Conservation (phyloP, 1,284 basidiomycete species). For the Trametes hirsuta region DNA sequence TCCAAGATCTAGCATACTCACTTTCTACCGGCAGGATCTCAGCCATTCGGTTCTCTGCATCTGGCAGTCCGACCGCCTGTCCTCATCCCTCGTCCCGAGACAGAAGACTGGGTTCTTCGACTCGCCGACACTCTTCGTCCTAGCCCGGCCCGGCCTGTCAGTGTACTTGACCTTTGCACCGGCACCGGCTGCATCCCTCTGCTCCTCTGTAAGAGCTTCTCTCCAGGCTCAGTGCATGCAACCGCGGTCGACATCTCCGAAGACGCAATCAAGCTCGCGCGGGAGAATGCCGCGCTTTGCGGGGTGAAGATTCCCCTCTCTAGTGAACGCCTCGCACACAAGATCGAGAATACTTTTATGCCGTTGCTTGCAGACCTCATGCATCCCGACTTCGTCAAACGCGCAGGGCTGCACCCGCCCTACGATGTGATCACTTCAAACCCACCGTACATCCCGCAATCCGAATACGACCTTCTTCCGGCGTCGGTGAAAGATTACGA, state of each 20-base stretch:
- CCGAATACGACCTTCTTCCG: conserved; percentile 68
- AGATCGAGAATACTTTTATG: conserved; percentile 48
- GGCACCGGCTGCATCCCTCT: conserved; percentile 90
- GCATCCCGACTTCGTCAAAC: conserved; percentile 40
- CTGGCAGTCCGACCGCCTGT: conserved; percentile 75
- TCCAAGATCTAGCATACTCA: neutral
- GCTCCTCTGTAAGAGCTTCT: conserved; percentile 69
- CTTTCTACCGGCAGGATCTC: conserved; percentile 58
- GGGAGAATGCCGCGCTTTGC: conserved; percentile 64
- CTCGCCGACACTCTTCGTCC: conserved; percentile 48
- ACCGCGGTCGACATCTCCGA: conserved; percentile 75
- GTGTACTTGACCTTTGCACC: conserved; percentile 85
- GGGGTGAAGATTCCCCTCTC: conserved; percentile 36
- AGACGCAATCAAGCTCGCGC: conserved; percentile 70
- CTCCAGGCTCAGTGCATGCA: conserved; percentile 52
- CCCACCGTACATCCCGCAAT: conserved; percentile 86
- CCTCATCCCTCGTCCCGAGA: conserved; percentile 92
- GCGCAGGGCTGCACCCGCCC: conserved; percentile 43
- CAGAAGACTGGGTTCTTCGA: conserved; percentile 77
- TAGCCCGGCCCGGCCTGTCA: conserved; percentile 43
- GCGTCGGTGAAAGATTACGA: conserved; percentile 77
- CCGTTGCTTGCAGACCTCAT: conserved; percentile 52
- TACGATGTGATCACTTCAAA: conserved; percentile 88
- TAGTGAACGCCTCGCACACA: neutral
- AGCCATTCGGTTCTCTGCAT: conserved; percentile 85